A percentile compares a stretch with the other conserved stretches of the same genome.
Conservation (phyloP, 345 rosid genomes). For the Heritiera fomes region DNA sequence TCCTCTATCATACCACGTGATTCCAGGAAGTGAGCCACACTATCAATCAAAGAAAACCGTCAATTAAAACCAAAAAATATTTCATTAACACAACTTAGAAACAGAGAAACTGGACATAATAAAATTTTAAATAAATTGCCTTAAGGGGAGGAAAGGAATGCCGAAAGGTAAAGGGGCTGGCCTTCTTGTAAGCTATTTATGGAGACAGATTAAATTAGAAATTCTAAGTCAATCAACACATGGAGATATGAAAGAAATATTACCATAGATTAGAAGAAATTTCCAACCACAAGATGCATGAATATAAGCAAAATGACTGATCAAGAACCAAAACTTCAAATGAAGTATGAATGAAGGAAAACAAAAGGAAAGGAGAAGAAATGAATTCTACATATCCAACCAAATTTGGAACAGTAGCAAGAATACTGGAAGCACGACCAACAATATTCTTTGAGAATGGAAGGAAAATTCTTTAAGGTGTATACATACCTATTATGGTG, state of each 20-base stretch:
- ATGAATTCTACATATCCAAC: not conserved
- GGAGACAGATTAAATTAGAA: not conserved
- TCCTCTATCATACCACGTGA: slow-evolving; percentile 95
- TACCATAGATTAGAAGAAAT: not conserved
- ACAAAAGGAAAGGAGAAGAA: slow-evolving; percentile 10
- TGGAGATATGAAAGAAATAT: not conserved
- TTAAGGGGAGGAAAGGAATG: not conserved
- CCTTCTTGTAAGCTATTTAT: not conserved
- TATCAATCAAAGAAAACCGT: slow-evolving; percentile 36
- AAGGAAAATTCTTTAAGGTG: slow-evolving; percentile 2
- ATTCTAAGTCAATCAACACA: not conserved
- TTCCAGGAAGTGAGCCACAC: slow-evolving; percentile 99
- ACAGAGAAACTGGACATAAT: not conserved
- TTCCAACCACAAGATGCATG: not conserved
- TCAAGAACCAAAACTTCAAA: slow-evolving; percentile 9
- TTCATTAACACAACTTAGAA: not conserved
- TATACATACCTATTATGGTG: slow-evolving; percentile 72
- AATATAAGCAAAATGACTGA: not conserved
- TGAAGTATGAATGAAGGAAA: not conserved
- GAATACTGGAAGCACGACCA: not conserved
- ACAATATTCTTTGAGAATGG: not conserved
- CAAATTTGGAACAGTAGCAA: not conserved
- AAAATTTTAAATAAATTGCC: not conserved
- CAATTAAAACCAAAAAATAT: slow-evolving; percentile 22
- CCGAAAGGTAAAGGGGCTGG: slow-evolving; percentile 9